Evolutionary conservation across 352 stramenopile genomes (phyloP).

Genomic region (Phytophthora hibernalis): DNA sequence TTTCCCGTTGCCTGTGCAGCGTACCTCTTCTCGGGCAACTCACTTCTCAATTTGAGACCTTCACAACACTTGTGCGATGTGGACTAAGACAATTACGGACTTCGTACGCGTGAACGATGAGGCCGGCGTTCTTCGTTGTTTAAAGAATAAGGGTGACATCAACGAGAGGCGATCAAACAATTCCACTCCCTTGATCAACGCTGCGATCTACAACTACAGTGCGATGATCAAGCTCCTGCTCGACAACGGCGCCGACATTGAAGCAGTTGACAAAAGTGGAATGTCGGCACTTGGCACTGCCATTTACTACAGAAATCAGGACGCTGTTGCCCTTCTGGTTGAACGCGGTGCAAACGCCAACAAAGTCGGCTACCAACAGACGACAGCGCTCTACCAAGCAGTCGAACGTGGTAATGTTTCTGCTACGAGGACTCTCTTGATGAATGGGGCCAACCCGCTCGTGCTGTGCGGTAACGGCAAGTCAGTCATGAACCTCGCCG

Average conservation of each 20-base stretch:
- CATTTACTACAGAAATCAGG: slow-evolving; percentile 8
- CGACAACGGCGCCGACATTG: slow-evolving; percentile 12
- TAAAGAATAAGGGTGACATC: not conserved
- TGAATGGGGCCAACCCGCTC: not conserved
- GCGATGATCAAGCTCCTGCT: slow-evolving; percentile 19
- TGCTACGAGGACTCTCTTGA: not conserved
- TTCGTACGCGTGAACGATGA: not conserved
- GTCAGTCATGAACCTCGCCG: not conserved
- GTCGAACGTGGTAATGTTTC: not conserved
- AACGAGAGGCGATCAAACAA: slow-evolving; percentile 2
- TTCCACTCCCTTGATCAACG: slow-evolving; percentile 10
- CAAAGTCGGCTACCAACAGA: not conserved
- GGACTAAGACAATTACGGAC: not conserved
- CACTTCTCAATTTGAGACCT: too few relatives aligned
- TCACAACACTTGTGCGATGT: not conserved
- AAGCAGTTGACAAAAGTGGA: slow-evolving; percentile 8
- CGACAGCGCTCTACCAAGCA: not conserved
- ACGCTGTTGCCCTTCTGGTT: slow-evolving; percentile 1
- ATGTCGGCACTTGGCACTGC: slow-evolving; percentile 9
- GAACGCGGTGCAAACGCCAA: not conserved
- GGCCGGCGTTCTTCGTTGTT: not conserved
- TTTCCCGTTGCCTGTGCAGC: too few relatives aligned
- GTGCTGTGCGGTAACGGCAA: not conserved
- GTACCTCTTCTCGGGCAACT: too few relatives aligned
- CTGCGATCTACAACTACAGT: slow-evolving; percentile 6